phyloP scores from a whole-genome alignment of 2,329 filamentous ascomycete genomes.

The Penicillium sp. region DNA sequence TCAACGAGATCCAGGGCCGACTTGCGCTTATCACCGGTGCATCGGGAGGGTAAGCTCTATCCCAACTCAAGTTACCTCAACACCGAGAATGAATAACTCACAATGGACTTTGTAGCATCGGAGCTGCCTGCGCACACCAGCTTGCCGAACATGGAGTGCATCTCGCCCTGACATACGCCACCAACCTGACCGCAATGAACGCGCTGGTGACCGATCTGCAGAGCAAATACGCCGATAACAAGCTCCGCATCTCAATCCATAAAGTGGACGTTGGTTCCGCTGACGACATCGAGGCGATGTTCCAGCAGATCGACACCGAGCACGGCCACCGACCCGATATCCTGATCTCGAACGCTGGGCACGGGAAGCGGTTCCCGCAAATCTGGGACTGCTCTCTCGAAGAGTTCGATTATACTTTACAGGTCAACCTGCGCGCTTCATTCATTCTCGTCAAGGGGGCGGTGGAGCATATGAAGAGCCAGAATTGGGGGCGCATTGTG shows the following conservation, averaged over 20 bases:
- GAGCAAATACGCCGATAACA: slow-evolving; percentile 21
- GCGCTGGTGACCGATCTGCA: slow-evolving; percentile 39
- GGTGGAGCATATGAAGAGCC: slow-evolving; percentile 52
- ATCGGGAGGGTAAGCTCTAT: slow-evolving; percentile 48
- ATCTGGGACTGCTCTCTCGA: slow-evolving; percentile 54
- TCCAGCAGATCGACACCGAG: slow-evolving; percentile 45
- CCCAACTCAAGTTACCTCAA: neutral
- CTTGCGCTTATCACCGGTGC: slow-evolving; percentile 54
- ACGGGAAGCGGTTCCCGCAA: slow-evolving; percentile 52
- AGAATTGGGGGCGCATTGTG: slow-evolving; percentile 56
- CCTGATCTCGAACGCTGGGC: slow-evolving; percentile 57
- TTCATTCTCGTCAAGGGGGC: slow-evolving; percentile 55
- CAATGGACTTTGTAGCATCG: slow-evolving; percentile 43
- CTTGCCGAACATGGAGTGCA: slow-evolving; percentile 47
- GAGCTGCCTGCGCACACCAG: slow-evolving; percentile 49
- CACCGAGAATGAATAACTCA: slow-evolving; percentile 3
- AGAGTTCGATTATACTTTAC: slow-evolving; percentile 57
- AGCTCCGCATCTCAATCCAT: slow-evolving; percentile 46
- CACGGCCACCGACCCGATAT: slow-evolving; percentile 54
- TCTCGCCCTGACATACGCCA: slow-evolving; percentile 53
- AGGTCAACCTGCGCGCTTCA: slow-evolving; percentile 54
- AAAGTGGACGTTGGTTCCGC: slow-evolving; percentile 51
- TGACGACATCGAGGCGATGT: slow-evolving; percentile 48
- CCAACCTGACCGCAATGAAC: slow-evolving; percentile 42
- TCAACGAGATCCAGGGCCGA: slow-evolving; percentile 45